Evolutionary conservation across 139 green algal species (phyloP).

Genomic region (Chlorella sorokiniana): DNA sequence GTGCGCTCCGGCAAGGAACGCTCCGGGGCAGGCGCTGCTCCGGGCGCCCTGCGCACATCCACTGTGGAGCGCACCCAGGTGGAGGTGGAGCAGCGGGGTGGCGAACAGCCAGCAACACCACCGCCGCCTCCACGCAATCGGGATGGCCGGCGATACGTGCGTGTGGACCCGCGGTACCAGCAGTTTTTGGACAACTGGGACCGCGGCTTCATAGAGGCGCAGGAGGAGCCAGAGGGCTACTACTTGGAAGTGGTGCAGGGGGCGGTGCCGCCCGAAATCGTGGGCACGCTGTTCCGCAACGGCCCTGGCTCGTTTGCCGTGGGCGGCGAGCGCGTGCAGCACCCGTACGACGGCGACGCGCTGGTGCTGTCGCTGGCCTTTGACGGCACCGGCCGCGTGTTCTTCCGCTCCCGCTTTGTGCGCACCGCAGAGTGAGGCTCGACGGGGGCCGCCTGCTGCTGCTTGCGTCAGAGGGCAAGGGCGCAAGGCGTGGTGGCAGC

Average conservation of each 20-base stretch:
- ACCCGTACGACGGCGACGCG: conserved; percentile 65
- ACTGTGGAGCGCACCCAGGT: too few species aligned
- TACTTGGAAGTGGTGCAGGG: conserved; percentile 42
- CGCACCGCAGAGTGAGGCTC: conserved; percentile 61
- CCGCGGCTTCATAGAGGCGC: conserved; percentile 27
- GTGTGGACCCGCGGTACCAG: not conserved
- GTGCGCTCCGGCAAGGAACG: too few species aligned
- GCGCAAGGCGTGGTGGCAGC: too few species aligned
- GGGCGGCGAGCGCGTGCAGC: conserved; percentile 28
- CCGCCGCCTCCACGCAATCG: too few species aligned
- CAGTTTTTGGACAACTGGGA: conserved; percentile 43
- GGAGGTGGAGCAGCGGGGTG: too few species aligned
- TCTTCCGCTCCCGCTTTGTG: conserved; percentile 54
- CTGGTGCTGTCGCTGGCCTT: conserved; percentile 36
- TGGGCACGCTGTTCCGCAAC: conserved; percentile 59
- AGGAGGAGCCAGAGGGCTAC: conserved; percentile 40
- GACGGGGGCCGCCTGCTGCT: too few species aligned
- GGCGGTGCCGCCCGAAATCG: conserved; percentile 29
- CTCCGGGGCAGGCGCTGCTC: too few species aligned
- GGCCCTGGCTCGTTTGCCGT: conserved; percentile 48
- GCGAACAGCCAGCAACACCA: too few species aligned
- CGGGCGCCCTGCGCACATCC: too few species aligned
- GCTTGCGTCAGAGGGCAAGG: too few species aligned
- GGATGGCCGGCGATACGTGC: not conserved
- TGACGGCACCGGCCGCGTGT: conserved; percentile 43